Percentiles rank a stretch among this genome's conserved stretches.
These are phyloP conservation scores for Murraya koenigii DNA, from an alignment of 345 rosid genomes.

Conservation along the genomic window DNA sequence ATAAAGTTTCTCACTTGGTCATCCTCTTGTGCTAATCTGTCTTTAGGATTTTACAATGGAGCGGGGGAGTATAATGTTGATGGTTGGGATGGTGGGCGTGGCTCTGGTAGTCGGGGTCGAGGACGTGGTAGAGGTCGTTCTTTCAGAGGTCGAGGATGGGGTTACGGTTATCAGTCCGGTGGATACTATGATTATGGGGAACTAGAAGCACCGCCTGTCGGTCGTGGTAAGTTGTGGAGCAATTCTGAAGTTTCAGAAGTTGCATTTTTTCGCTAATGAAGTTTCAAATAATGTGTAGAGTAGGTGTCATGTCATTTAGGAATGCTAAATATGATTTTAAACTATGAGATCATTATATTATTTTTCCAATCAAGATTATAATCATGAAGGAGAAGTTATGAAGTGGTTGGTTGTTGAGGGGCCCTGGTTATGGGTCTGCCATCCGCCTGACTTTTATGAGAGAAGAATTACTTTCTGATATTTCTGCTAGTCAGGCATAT, in stretches of 20 bases:
- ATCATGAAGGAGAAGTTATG: background rate
- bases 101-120: conserved; percentile 23
- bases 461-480: background rate
- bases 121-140: conserved; percentile 33
- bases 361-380: background rate
- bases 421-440: background rate
- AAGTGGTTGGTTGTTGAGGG: background rate
- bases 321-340: conserved; percentile 2
- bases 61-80: conserved; percentile 22
- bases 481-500: background rate
- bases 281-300: background rate
- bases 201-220: conserved; percentile 18
- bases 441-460: background rate
- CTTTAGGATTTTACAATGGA: conserved; percentile 24
- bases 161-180: conserved; percentile 25
- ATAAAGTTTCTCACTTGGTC: conserved; percentile 3
- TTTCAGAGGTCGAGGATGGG: conserved; percentile 27
- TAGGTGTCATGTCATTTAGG: background rate
- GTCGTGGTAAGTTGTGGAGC: conserved; percentile 28
- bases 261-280: background rate
- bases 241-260: background rate
- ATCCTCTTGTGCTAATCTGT: conserved; percentile 2
- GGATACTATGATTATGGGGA: conserved; percentile 32
- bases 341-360: background rate
- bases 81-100: conserved; percentile 31